Conservation (phyloP, 306 rosid genomes). For the Medicago lupulina region DNA sequence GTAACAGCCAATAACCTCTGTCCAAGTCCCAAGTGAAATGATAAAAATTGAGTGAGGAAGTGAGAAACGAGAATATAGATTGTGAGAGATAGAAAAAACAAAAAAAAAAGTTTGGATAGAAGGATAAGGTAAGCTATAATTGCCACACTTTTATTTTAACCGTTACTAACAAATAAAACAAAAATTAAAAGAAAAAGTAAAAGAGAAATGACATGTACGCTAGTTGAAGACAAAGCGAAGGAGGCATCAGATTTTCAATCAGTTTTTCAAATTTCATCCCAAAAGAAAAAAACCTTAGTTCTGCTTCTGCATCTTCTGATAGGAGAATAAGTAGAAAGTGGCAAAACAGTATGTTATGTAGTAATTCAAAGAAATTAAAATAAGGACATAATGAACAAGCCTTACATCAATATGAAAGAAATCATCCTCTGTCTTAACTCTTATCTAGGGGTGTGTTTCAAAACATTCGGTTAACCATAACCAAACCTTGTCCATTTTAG, state of each 20-base stretch:
- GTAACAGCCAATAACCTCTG: not conserved
- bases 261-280: too few relatives aligned
- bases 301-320: too few relatives aligned
- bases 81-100: conserved; percentile 39
- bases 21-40: not conserved
- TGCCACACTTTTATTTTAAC: too few relatives aligned
- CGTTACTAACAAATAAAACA: too few relatives aligned
- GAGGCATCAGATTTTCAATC: too few relatives aligned
- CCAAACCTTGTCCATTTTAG: too few relatives aligned
- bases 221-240: too few relatives aligned
- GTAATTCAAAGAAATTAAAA: conserved; percentile 2
- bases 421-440: conserved; percentile 85
- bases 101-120: conserved; percentile 39
- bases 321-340: not conserved
- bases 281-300: too few relatives aligned
- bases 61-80: conserved; percentile 28
- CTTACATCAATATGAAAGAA: conserved; percentile 95
- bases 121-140: conserved; percentile 77
- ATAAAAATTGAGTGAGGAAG: conserved; percentile 3
- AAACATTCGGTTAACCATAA: too few relatives aligned
- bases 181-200: too few relatives aligned
- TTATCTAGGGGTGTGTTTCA: too few relatives aligned
- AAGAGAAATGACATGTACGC: too few relatives aligned
- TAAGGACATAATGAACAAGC: conserved; percentile 11
- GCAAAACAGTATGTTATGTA: not conserved